A percentile compares a stretch with the other conserved stretches of the same genome.
These are phyloP conservation scores for Polyporus arcularius DNA, from an alignment of 768 basidiomycete species.

Conservation along the genomic window DNA sequence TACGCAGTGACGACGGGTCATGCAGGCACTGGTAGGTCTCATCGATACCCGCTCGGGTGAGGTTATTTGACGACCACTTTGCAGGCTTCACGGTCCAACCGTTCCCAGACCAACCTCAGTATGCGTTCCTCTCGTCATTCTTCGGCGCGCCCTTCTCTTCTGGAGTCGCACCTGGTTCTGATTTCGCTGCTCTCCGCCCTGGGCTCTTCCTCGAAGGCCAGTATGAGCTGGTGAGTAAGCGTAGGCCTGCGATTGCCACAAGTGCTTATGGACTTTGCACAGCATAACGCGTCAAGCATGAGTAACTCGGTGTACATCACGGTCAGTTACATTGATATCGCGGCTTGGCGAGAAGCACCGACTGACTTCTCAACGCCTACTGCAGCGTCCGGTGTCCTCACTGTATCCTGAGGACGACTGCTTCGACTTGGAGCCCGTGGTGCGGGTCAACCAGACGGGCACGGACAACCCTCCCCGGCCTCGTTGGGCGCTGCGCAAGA, in stretches of 20 bases:
- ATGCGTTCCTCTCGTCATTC: not conserved
- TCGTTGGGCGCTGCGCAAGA: not conserved
- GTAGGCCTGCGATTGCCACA: too few relatives aligned
- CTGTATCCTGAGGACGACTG: not conserved
- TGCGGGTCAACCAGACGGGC: not conserved
- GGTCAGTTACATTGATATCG: too few relatives aligned
- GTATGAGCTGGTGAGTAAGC: not conserved
- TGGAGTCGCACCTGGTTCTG: too few relatives aligned
- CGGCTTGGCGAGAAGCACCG: not conserved
- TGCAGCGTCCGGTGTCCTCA: not conserved
- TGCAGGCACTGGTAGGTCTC: not conserved
- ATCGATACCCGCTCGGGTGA: not conserved
- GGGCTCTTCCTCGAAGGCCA: not conserved
- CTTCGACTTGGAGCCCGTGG: not conserved
- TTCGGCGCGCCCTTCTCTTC: too few relatives aligned
- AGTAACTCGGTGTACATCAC: not conserved
- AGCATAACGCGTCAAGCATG: not conserved
- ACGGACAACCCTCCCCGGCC: not conserved
- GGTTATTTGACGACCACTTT: too few relatives aligned
- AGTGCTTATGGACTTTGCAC: too few relatives aligned
- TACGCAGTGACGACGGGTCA: not conserved
- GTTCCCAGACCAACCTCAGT: too few relatives aligned
- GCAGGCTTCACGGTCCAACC: too few relatives aligned
- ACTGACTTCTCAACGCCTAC: not conserved
- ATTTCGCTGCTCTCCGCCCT: not conserved